Base-by-base conservation (phyloP, 2,329 filamentous ascomycete genomes). In the Botrytis paeoniae region DNA sequence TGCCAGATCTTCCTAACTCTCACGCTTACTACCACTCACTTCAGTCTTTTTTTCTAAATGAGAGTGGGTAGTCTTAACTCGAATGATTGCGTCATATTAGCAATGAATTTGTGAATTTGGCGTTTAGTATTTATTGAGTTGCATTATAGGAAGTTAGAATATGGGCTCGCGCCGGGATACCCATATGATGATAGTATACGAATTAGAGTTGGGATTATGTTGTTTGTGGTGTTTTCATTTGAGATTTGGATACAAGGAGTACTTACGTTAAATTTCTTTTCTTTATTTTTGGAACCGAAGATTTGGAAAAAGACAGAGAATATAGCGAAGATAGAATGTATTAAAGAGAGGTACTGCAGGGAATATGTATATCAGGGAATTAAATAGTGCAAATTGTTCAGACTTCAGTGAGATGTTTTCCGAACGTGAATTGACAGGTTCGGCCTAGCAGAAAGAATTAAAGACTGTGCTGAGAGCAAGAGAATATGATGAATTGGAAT, bases 21-120 rank as follows among this genome's bases (percentile, higher is more conserved):
- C 25, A 68, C 29, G 10, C 18, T 32, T 57, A 68, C n/a, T 57
- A 68, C 18, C 65, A 57, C 25, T 68, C 65, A 57, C n/a, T 68
- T 10, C 65, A 35, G 2, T 5, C 16, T 16, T 57, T 57, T 32
- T 18, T 57, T 18, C 8, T 9, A 1, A 68, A 68, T 8, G 65
- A 68, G 48, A 51, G 37, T 41, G 48, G 5, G 18, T 57, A 16
- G 32, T 32, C 10, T 35, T 41, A 5, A n/a, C 16, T 41, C n/a
- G 25, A 32, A 57, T 68, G n/a, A 22, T 41, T 41, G n/a, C 22
- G 39, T 41, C 48, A 32, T 32, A 32, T 41, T 16, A 32, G 12
- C 18, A n/a, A 41, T 14, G 10, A 1, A 2, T 16, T 10, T 18
- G 18, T 29, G 10, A 5, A 7, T 29, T 10, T 32, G 18, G 18